Evolutionary conservation across 1,139 yeast species (phyloP).

Genomic region (Lodderomyces parapsilosis): DNA sequence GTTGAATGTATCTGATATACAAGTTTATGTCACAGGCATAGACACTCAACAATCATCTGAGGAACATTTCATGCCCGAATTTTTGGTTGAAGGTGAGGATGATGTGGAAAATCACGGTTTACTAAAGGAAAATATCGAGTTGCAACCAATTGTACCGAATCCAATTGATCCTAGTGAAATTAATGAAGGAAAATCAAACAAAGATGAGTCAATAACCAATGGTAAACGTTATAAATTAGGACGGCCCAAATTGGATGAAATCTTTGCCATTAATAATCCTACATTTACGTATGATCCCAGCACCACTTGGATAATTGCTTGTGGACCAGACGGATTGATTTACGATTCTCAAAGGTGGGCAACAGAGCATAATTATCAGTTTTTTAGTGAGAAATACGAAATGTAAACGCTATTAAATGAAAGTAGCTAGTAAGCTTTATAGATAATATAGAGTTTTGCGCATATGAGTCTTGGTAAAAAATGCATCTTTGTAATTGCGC

Average conservation of each 20-base stretch:
- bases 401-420: slow-evolving; percentile 24
- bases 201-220: slow-evolving; percentile 15
- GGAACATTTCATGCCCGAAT: slow-evolving; percentile 12
- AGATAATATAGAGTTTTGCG: too few relatives aligned
- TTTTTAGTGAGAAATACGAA: slow-evolving; percentile 44
- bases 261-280: slow-evolving; percentile 25
- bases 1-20: slow-evolving; percentile 18
- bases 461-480: too few relatives aligned
- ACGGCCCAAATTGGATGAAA: slow-evolving; percentile 41
- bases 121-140: slow-evolving; percentile 18
- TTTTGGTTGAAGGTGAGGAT: slow-evolving; percentile 14
- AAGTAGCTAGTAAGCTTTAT: neutral
- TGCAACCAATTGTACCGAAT: slow-evolving; percentile 9
- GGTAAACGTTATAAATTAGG: slow-evolving; percentile 17
- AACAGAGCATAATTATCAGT: slow-evolving; percentile 29
- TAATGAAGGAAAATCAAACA: neutral
- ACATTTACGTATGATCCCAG: slow-evolving; percentile 24
- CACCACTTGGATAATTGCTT: slow-evolving; percentile 59
- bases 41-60: slow-evolving; percentile 7
- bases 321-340: slow-evolving; percentile 64
- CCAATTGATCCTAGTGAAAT: neutral
- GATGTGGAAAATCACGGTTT: slow-evolving; percentile 16
- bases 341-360: slow-evolving; percentile 49
- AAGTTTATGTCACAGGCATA: slow-evolving; percentile 19
- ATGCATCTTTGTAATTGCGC: too few relatives aligned